Evolutionary conservation across 129 eudicot species (phyloP).

Genomic region (Helichrysum umbraculigerum): DNA sequence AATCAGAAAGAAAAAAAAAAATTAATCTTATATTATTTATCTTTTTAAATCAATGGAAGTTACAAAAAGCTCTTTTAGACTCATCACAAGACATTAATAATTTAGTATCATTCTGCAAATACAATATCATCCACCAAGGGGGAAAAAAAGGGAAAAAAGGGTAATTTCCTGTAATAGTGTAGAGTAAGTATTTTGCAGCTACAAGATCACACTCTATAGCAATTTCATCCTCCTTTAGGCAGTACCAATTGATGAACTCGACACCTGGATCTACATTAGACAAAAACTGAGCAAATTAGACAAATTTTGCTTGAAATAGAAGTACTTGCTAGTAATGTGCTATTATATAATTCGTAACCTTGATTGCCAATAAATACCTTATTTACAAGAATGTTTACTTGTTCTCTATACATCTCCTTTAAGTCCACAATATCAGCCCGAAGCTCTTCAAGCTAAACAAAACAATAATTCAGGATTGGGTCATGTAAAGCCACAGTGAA

Average conservation of each 20-base stretch:
- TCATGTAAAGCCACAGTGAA: background rate
- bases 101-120: background rate
- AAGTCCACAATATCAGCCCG: slow-evolving; percentile 94
- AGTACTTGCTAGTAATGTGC: background rate
- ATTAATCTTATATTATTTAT: slow-evolving; percentile 4
- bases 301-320: background rate
- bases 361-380: slow-evolving; percentile 41
- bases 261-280: slow-evolving; percentile 31
- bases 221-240: slow-evolving; percentile 9
- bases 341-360: background rate
- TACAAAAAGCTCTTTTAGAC: slow-evolving; percentile 16
- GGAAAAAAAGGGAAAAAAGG: background rate
- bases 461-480: background rate
- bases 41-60: slow-evolving; percentile 21
- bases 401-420: slow-evolving; percentile 98
- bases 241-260: slow-evolving; percentile 26
- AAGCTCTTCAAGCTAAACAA: slow-evolving; percentile 85
- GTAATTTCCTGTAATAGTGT: slow-evolving; percentile 12
- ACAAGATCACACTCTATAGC: slow-evolving; percentile 12
- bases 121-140: slow-evolving; percentile 2
- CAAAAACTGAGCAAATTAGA: background rate
- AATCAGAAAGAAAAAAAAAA: slow-evolving; percentile 2
- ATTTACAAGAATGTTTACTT: slow-evolving; percentile 92
- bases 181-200: slow-evolving; percentile 2
- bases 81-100: slow-evolving; percentile 10